Evolutionary conservation across 2,329 filamentous ascomycete species (phyloP), one percentile per base, ranked within the genome.

Genomic region (Fusarium decemcellulare): DNA sequence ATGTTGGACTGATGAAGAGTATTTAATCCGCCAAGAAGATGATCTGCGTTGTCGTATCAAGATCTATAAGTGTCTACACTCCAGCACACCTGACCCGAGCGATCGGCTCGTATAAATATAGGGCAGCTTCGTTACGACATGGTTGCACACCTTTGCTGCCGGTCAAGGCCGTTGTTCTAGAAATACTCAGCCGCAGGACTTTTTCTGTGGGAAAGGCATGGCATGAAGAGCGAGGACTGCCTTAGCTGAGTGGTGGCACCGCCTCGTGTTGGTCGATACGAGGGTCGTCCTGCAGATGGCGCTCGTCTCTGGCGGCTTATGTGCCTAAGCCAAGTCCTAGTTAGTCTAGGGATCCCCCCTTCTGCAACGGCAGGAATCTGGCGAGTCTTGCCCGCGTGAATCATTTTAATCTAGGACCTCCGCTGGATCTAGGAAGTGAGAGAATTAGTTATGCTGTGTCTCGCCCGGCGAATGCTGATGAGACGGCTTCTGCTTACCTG

Each of bases 211-310:
- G 50, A 55, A 68, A 68, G 64, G 48, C 63, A 65, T 46, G 48
- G 39, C 48, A 37, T 37, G 48, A 51, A 37, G 48, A 32, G 32
- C 47, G 30, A 50, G 32, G 42, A 27, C 46, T 23, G 58, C 56
- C 58, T 54, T 59, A 40, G 30, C 46, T 61, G 53, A 46, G 27
- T 30, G 40, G 52, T 69, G 40, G 65, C 68, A 71, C 61, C 29
- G 68, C 68, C 68, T 68, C 68, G 64, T 65, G 67, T 66, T 55
- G 57, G 65, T 60, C 54, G 57, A 71, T 71, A 71, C 68, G 68
- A 71, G 68, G 44, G 64, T 47, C 48, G 53, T 68, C 63, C 59
- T 55, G 59, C 59, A 65, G 30, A 61, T 71, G 68, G 61, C 68
- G 68, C 53, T 61, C 15, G n/a, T 23, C 48, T 59, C 39, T 57